Evolutionary conservation across 2,329 filamentous ascomycete species (phyloP), one percentile per base, ranked within the genome.

Genomic region (Exophiala bonariae): DNA sequence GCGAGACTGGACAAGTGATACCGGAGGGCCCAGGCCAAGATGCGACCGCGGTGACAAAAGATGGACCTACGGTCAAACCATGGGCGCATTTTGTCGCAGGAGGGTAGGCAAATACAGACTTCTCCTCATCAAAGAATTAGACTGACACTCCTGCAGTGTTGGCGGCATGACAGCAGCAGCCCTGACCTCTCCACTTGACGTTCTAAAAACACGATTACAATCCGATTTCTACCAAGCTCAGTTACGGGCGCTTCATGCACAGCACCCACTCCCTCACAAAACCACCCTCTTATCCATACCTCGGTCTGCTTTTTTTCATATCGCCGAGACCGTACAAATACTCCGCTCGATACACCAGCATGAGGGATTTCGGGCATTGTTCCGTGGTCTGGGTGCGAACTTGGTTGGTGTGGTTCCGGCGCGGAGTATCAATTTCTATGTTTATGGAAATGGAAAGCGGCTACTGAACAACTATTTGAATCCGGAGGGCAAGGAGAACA

Each of bases 221-320:
- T 95, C 89, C 61, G 91, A 95, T 64, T 95, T 95, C 66, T 96
- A 96, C 76, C 89, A 96, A 66, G 78, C 83, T 7, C 88, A 96
- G 68, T 78, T 96, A 36, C 78, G 79, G 22, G 81, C 85, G 13
- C 78, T 81, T 7, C 81, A 87, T 40, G 73, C 80, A n/a, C 79
- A 82, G 32, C 74, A 78, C 44, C 74, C 74, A 10, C 62, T 77
- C 1, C 77, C 63, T 63, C 79, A 69, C 56, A 81, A 61, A 61
- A 78, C 69, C 59, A 74, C 66, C 54, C 66, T 81, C 52, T 76
- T 89, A 57, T 81, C 83, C 37, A 80, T 88, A 3, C 65, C 82
- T 11, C 81, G 84, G 41, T 82, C 82, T 38, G 83, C 82, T 1
- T 63, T 82, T 6, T 79, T 89, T 55, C 91, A 96, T 69, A 81